Evolutionary conservation across 2,329 filamentous ascomycete species (phyloP), one percentile per base, ranked within the genome.

Genomic region (Neonectria faginata): DNA sequence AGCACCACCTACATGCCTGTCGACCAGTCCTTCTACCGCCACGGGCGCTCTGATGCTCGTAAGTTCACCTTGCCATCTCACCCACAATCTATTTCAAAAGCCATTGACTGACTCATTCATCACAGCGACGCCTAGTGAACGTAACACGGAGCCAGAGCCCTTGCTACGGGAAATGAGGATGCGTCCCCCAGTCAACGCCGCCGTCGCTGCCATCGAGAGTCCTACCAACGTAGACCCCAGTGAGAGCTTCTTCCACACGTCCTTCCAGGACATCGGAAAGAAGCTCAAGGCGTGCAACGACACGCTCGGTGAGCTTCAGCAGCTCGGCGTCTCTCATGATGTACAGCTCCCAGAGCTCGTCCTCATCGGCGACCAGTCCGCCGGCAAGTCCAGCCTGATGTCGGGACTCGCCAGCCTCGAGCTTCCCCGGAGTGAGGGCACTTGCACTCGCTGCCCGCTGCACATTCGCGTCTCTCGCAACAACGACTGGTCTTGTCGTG

Each of bases 311-410:
- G 86, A 91, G 52, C 85, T 97, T 0, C 88, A 92, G 55, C 85
- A 89, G 6, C 84, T 95, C 0, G 92, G 91, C 0, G 89, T 97
- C 0, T 89, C 91, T 54, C 87, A 91, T 18, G 86, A 89, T 5
- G 86, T 93, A 0, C 86, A 88, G 0, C 81, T 97, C 0, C 93
- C 94, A 0, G 92, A 93, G 70, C 88, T 97, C 10, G 91, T 95
- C 6, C 87, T 97, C 0, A 88, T 97, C 0, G 94, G 94, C 0
- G 93, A 97, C 53, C 94, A 97, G 73, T 92, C 88, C 0, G 91
- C 93, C 0, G 94, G 94, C 0, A 97, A 97, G 75, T 93, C 90
- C 0, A 93, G 82, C 29, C 74, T 87, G 5, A 87, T 87, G 85
- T 89, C 89, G 12, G 89, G 87, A 0, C 86, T 92, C 51, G 83